Evolutionary conservation across 1,139 yeast genomes (phyloP).

Genomic region (Debaryomyces singareniensis): DNA sequence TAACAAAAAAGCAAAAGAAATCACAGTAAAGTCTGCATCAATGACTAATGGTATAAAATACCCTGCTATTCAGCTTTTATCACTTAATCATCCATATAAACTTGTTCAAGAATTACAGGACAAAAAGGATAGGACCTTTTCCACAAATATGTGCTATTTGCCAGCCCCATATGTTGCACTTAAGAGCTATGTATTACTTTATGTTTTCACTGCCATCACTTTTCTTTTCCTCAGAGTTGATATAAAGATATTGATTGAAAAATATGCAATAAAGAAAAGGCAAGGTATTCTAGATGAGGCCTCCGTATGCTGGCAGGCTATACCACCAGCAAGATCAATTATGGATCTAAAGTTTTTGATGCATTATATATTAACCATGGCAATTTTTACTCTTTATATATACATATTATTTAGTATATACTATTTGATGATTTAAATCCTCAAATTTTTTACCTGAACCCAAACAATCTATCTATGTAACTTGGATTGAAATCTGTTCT

Average conservation of each 20-base stretch:
- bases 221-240: too few species aligned
- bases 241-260: too few species aligned
- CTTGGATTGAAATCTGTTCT: constrained; percentile 64
- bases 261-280: too few species aligned
- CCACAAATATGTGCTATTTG: constrained; percentile 60
- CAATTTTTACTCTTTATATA: background rate
- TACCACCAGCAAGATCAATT: too few species aligned
- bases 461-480: constrained; percentile 45
- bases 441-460: constrained; percentile 13
- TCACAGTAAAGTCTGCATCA: constrained; percentile 81
- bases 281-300: too few species aligned
- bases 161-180: constrained; percentile 63
- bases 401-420: background rate
- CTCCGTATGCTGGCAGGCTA: too few species aligned
- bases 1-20: constrained; percentile 50
- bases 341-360: too few species aligned
- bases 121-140: constrained; percentile 12
- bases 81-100: constrained; percentile 49
- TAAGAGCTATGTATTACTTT: constrained; percentile 24
- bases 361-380: too few species aligned
- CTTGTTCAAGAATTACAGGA: constrained; percentile 7
- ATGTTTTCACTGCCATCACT: constrained; percentile 6
- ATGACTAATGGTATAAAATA: constrained; percentile 85
- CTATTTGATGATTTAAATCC: constrained; percentile 7
- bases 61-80: constrained; percentile 82